A percentile compares a stretch with the other conserved stretches of the same genome.
phyloP scores from a whole-genome alignment of 768 basidiomycete genomes.

The Phylloporus rhodoxanthus region DNA sequence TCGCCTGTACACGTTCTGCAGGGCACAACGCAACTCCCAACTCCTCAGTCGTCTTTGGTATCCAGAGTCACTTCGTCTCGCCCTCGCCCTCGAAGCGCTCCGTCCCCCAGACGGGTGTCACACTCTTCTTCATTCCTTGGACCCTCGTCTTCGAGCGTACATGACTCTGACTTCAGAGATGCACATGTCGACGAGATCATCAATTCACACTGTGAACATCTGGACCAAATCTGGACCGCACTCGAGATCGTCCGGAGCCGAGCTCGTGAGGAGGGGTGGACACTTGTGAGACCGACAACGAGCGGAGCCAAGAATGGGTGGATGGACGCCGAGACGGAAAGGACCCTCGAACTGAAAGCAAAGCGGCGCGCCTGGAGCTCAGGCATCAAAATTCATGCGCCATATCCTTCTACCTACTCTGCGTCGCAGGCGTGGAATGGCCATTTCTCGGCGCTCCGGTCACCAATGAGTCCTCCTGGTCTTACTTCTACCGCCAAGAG shows the following conservation, averaged over 20 bases:
- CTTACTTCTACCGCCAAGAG: conserved; percentile 5
- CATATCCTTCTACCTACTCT: conserved; percentile 12
- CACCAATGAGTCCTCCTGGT: conserved; percentile 18
- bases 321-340: conserved; percentile 25
- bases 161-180: conserved; percentile 1
- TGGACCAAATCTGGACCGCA: conserved; percentile 39
- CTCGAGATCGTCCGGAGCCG: conserved; percentile 40
- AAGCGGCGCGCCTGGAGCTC: conserved; percentile 65
- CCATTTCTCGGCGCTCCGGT: not conserved
- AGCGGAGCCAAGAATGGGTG: conserved; percentile 21
- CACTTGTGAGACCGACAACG: conserved; percentile 31
- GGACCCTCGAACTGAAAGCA: conserved; percentile 50
- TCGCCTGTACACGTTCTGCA: not conserved
- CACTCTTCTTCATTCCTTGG: not conserved
- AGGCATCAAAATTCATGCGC: conserved; percentile 37
- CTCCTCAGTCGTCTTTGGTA: conserved; percentile 9
- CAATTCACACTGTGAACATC: conserved; percentile 12
- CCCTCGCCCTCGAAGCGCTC: conserved; percentile 22
- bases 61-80: conserved; percentile 22
- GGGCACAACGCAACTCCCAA: not conserved
- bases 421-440: conserved; percentile 17
- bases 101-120: conserved; percentile 1
- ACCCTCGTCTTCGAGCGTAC: conserved; percentile 7
- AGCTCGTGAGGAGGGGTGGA: conserved; percentile 35
- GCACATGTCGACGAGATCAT: conserved; percentile 10